A percentile compares a stretch with the other conserved stretches of the same genome.
phyloP scores from a whole-genome alignment of 2,329 filamentous ascomycete genomes.

The Hypoxylon sp. region DNA sequence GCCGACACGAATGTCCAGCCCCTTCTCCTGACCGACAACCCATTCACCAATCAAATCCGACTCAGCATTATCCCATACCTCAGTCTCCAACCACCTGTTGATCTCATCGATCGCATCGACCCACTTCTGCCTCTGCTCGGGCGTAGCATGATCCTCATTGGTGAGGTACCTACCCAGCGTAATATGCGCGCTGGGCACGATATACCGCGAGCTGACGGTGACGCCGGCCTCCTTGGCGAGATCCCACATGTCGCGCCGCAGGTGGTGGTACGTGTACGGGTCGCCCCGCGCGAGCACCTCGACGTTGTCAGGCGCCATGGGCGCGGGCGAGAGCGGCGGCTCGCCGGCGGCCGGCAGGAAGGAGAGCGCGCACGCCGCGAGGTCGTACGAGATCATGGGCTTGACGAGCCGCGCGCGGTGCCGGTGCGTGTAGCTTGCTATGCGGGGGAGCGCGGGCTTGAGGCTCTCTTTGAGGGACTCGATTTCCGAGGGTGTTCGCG shows the following conservation, averaged over 20 bases:
- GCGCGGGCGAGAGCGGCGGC: conserved; percentile 58
- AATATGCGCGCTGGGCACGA: conserved; percentile 90
- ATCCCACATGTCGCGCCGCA: conserved; percentile 82
- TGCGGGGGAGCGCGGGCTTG: conserved; percentile 67
- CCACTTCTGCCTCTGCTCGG: conserved; percentile 73
- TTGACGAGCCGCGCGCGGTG: conserved; percentile 84
- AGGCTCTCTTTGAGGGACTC: conserved; percentile 72
- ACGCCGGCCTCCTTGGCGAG: conserved; percentile 73
- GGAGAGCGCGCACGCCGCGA: conserved; percentile 86
- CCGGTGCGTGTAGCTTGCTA: conserved; percentile 75
- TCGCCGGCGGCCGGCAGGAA: conserved; percentile 86
- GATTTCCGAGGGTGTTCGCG: conserved; percentile 78
- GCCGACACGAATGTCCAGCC: conserved; percentile 82
- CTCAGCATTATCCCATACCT: conserved; percentile 75
- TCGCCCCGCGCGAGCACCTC: conserved; percentile 67
- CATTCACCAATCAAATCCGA: conserved; percentile 75
- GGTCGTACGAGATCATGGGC: conserved; percentile 86
- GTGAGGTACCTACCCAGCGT: conserved; percentile 87
- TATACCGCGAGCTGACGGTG: conserved; percentile 83
- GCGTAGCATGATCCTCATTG: conserved; percentile 73
- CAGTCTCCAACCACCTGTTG: conserved; percentile 79
- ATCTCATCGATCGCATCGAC: conserved; percentile 79
- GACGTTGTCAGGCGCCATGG: conserved; percentile 57
- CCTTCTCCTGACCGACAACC: conserved; percentile 88
- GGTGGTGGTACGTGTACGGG: conserved; percentile 88